phyloP scores from a whole-genome alignment of 2,329 filamentous ascomycete species.

The Ampelomyces quisqualis region DNA sequence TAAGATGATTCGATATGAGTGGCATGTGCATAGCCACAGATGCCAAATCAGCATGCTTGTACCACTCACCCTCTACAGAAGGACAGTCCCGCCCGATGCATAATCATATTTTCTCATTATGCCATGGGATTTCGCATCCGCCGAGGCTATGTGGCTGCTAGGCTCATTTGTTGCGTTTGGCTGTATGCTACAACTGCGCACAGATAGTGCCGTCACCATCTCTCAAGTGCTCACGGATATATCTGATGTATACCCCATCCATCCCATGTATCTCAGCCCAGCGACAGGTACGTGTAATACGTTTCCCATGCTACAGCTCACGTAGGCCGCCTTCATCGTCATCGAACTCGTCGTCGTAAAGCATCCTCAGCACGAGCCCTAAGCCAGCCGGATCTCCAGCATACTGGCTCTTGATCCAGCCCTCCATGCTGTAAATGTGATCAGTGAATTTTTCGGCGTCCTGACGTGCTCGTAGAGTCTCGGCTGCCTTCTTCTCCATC shows the following conservation, averaged over 20 bases:
- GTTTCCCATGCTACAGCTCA: constrained; percentile 32
- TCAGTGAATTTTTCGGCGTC: constrained; percentile 47
- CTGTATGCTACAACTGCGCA: too few relatives aligned
- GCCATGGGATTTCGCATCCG: too few relatives aligned
- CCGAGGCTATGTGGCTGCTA: too few relatives aligned
- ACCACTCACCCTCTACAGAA: too few relatives aligned
- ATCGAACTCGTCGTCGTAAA: constrained; percentile 57
- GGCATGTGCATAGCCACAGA: constrained; percentile 1
- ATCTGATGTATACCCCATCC: too few relatives aligned
- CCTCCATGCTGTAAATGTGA: constrained; percentile 50
- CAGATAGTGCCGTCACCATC: too few relatives aligned
- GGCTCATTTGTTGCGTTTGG: too few relatives aligned
- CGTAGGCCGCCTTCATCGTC: constrained; percentile 55
- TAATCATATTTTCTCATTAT: too few relatives aligned
- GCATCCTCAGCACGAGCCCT: constrained; percentile 46
- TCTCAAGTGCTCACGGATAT: too few relatives aligned
- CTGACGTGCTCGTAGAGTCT: constrained; percentile 29
- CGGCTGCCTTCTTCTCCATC: constrained; percentile 44
- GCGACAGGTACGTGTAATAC: too few relatives aligned
- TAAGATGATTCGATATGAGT: constrained; percentile 32
- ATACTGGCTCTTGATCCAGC: constrained; percentile 43
- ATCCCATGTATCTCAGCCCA: background rate
- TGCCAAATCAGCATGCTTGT: too few relatives aligned
- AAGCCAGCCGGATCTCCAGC: constrained; percentile 48
- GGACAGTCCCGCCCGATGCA: too few relatives aligned